Base-by-base conservation (phyloP, 2,329 filamentous ascomycete genomes). In the Colletotrichum navitas region DNA sequence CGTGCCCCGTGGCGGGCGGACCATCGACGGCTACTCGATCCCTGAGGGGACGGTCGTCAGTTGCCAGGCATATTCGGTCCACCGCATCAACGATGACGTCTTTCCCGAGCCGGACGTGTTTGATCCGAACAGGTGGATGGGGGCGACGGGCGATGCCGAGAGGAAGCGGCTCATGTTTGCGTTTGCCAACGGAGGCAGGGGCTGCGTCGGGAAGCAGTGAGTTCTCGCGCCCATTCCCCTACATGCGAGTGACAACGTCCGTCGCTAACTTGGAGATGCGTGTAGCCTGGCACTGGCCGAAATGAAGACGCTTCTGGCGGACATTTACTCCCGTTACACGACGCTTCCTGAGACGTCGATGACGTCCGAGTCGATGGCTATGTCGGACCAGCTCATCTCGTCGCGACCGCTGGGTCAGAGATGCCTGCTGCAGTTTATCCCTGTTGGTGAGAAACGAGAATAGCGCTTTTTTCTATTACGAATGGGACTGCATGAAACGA, bases 101-200 rank as follows among this genome's bases (percentile, higher is more conserved):
- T 98, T 97, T 78, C 90, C 92, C 1, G 87, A 94, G 54, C 92
- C 94, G 0, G 92, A 97, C 72, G 82, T 80, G 7, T 98, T 95
- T 78, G 86, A 91, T 62, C 95, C 95, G 0, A 93, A 95, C 68
- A 88, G 95, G 75, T 98, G 95, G 95, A 88, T 97, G 74, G 89
- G 87, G 21, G 85, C 87, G 11, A 87, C 91, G 56, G 94, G 93
- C 2, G 93, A 95, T 76, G 87, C 92, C 71, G 92, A 95, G 76
- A 85, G 89, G 68, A 88, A 88, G 75, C 83, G 88, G 54, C 76
- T 89, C 10, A 88, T 91, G 76, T 92, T 92, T 82, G 87, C 91
- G 0, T 92, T 93, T 82, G 87, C 89, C 8, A 88, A 84, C 59
- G 91, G 91, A 5, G 90, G 89, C 0, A 82, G 91, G 75, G 90